Evolutionary conservation across 208 protist genomes (phyloP).

Genomic region (Strigomonas oncopelti): DNA sequence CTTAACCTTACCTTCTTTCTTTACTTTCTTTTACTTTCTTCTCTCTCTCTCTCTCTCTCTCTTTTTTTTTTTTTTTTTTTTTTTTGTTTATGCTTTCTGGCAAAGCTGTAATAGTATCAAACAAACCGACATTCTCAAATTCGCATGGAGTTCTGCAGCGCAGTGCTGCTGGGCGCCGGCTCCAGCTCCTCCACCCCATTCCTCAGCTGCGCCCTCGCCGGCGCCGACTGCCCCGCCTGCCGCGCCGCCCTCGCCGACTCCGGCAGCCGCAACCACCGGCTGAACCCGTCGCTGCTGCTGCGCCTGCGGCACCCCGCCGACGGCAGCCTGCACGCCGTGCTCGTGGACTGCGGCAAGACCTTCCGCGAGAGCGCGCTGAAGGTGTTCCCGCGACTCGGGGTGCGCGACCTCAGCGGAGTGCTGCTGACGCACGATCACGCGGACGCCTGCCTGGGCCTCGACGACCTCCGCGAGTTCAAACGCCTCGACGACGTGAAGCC

Average conservation of each 20-base stretch:
- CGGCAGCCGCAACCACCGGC: slow-evolving; percentile 33
- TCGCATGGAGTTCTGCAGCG: slow-evolving; percentile 44
- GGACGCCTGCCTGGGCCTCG: slow-evolving; percentile 65
- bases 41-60: slow-evolving; percentile 7
- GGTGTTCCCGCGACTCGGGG: slow-evolving; percentile 30
- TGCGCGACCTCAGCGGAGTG: slow-evolving; percentile 49
- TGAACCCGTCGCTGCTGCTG: slow-evolving; percentile 53
- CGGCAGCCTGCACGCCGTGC: slow-evolving; percentile 38
- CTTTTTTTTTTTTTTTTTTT: slow-evolving; percentile 9
- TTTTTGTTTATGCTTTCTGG: slow-evolving; percentile 17
- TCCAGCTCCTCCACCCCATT: slow-evolving; percentile 49
- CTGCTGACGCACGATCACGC: slow-evolving; percentile 78
- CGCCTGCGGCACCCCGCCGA: slow-evolving; percentile 51
- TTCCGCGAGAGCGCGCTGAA: slow-evolving; percentile 61
- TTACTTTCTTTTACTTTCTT: not conserved
- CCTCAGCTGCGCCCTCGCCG: slow-evolving; percentile 31
- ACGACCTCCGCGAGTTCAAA: slow-evolving; percentile 73
- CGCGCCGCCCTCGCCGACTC: slow-evolving; percentile 25
- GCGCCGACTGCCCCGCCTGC: slow-evolving; percentile 33
- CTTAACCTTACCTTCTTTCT: not conserved
- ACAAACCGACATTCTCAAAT: too few species aligned
- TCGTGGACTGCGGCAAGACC: slow-evolving; percentile 78
- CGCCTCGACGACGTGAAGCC: slow-evolving; percentile 7
- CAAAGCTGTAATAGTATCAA: not conserved
- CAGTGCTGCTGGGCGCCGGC: slow-evolving; percentile 50